Percentiles rank a stretch among this genome's conserved stretches.
Evolutionary conservation across 2,329 filamentous ascomycete species (phyloP).

Genomic region (Colletotrichum somersetense): DNA sequence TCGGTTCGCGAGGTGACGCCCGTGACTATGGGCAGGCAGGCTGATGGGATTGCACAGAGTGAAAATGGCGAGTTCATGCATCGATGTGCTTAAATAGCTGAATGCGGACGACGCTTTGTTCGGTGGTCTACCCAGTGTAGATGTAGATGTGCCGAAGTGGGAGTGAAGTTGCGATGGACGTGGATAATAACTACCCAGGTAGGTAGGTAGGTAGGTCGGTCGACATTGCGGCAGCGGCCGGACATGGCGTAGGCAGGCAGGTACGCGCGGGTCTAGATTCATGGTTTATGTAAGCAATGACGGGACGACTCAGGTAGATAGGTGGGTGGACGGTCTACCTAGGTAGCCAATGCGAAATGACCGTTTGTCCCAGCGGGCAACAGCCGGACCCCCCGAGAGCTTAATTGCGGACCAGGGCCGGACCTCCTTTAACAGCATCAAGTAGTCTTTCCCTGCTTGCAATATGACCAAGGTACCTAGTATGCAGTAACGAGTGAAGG

Average conservation of each 20-base stretch:
- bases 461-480: conserved; percentile 16
- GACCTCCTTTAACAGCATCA: conserved; percentile 18
- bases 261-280: not conserved
- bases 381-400: conserved; percentile 28
- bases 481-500: conserved; percentile 7
- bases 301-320: too few relatives aligned
- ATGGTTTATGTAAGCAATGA: not conserved
- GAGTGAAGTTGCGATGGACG: conserved; percentile 31
- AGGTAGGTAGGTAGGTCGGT: not conserved
- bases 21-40: not conserved
- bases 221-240: not conserved
- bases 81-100: conserved; percentile 21
- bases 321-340: not conserved
- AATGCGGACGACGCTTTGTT: conserved; percentile 33
- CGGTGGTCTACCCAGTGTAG: conserved; percentile 6
- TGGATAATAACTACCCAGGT: not conserved
- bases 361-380: conserved; percentile 21
- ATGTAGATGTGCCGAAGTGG: conserved; percentile 25
- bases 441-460: conserved; percentile 11
- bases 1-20: conserved; percentile 24
- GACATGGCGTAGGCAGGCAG: conserved; percentile 9
- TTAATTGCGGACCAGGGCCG: conserved; percentile 32
- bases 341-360: conserved; percentile 26
- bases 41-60: not conserved
- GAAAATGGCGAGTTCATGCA: conserved; percentile 16